Base-by-base conservation (phyloP, 345 rosid genomes). In the Lepidium sativum region DNA sequence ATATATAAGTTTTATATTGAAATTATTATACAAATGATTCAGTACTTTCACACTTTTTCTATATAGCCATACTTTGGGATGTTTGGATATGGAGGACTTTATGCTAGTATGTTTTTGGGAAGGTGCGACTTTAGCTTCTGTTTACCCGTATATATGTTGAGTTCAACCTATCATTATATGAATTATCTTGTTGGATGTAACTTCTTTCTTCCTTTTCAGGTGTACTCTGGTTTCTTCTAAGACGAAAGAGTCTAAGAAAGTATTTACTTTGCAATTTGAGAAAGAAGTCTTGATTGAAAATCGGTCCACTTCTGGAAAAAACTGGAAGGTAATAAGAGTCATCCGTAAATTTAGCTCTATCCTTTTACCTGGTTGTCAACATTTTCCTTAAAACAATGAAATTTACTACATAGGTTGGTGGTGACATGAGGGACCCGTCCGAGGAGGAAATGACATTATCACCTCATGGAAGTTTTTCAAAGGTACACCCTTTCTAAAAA, bases 401-500 rank as follows among this genome's bases (percentile, higher is more conserved):
- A 44, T 56, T 34, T 45, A 21, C 45, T 63, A 25, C 68, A 51
- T 23, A 89, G 89, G 80, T 84, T 32, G 75, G 32, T 17, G 91
- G 95, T 33, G 81, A 91, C 38, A 60, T 84, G 53, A 80, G 91
- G 68, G 71, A 77, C 76, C 86, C 89, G 17, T 49, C n/a, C 3
- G 65, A 80, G n/a, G 78, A 72, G 16, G 96, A 88, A 79, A 58
- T 49, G 10, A 27, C 7, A 15, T 50, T 60, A 58, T 80, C 94
- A 7, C 83, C 88, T 32, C 86, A 80, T 5, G 78, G 81, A 73
- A 83, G 91, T 68, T 89, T 89, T 70, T 86, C 89, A 7, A 71
- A 71, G 65, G 75, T 70, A 14, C 67, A 50, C 41, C 13, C 8
- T 42, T 60, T 58, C 25, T 67, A 37, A n/a, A 54, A 9, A 33